Evolutionary conservation across 2,329 filamentous ascomycete genomes (phyloP).

Genomic region (Exophiala sp.): DNA sequence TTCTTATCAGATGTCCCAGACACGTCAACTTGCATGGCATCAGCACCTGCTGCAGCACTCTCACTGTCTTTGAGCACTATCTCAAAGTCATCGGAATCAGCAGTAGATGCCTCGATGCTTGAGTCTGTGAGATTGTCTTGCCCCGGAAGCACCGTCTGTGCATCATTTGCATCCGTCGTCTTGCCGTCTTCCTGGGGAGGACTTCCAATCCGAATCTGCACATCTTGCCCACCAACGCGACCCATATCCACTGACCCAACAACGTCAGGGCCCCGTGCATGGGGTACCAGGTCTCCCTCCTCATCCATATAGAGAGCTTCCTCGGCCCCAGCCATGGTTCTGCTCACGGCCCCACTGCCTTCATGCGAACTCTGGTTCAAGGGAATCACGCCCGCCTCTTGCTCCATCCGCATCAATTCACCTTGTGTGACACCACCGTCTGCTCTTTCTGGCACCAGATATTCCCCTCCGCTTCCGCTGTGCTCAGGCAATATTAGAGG

Average conservation of each 20-base stretch:
- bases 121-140: background rate
- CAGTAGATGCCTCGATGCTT: background rate
- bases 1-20: slow-evolving; percentile 10
- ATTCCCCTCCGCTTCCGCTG: slow-evolving; percentile 4
- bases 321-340: slow-evolving; percentile 31
- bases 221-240: slow-evolving; percentile 57
- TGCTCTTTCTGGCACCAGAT: slow-evolving; percentile 34
- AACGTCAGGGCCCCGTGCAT: slow-evolving; percentile 78
- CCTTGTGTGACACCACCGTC: slow-evolving; percentile 70
- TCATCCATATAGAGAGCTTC: slow-evolving; percentile 41
- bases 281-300: slow-evolving; percentile 55
- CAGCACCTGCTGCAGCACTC: slow-evolving; percentile 12
- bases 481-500: slow-evolving; percentile 12
- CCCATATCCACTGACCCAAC: slow-evolving; percentile 87
- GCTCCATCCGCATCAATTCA: slow-evolving; percentile 80
- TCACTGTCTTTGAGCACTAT: slow-evolving; percentile 20
- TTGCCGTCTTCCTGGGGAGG: slow-evolving; percentile 14
- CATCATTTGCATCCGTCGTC: slow-evolving; percentile 21
- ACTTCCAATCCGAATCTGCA: slow-evolving; percentile 39
- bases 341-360: slow-evolving; percentile 25
- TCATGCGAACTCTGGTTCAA: slow-evolving; percentile 48
- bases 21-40: slow-evolving; percentile 20
- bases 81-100: slow-evolving; percentile 22
- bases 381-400: slow-evolving; percentile 75
- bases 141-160: slow-evolving; percentile 21